A percentile compares a stretch with the other conserved stretches of the same genome.
Evolutionary conservation across 148 eudicot genomes (phyloP).

Genomic region (Rhododendron henanense): DNA sequence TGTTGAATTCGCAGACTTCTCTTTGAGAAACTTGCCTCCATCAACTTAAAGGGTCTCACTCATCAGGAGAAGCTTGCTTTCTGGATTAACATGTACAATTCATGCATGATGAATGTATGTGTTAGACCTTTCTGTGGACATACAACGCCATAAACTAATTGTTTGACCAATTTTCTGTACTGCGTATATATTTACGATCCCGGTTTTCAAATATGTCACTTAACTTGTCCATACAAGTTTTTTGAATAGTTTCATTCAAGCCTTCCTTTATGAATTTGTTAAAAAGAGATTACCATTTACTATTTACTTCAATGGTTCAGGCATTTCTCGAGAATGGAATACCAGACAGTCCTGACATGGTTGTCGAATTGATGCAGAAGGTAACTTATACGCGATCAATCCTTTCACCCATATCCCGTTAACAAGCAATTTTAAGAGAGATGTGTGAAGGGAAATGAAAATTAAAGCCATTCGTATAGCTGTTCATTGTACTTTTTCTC

Average conservation of each 20-base stretch:
- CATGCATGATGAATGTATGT: slow-evolving; percentile 89
- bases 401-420: not conserved
- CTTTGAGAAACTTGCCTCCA: slow-evolving; percentile 51
- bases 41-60: slow-evolving; percentile 46
- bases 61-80: slow-evolving; percentile 87
- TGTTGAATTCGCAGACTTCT: slow-evolving; percentile 41
- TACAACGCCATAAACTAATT: not conserved
- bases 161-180: not conserved
- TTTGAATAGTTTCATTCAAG: not conserved
- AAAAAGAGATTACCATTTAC: not conserved
- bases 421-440: not conserved
- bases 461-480: not conserved
- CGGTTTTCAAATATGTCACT: not conserved
- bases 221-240: not conserved
- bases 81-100: slow-evolving; percentile 82
- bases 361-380: slow-evolving; percentile 73
- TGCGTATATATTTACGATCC: not conserved
- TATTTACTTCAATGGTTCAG: slow-evolving; percentile 35
- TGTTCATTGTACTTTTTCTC: not conserved
- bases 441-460: not conserved
- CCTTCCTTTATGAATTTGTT: not conserved
- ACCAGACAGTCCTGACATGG: slow-evolving; percentile 55
- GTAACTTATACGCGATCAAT: slow-evolving; percentile 19
- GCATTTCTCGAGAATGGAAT: slow-evolving; percentile 73
- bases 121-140: not conserved